Base-by-base conservation (phyloP, 2,329 filamentous ascomycete species). In the Triangularia verruculosa region DNA sequence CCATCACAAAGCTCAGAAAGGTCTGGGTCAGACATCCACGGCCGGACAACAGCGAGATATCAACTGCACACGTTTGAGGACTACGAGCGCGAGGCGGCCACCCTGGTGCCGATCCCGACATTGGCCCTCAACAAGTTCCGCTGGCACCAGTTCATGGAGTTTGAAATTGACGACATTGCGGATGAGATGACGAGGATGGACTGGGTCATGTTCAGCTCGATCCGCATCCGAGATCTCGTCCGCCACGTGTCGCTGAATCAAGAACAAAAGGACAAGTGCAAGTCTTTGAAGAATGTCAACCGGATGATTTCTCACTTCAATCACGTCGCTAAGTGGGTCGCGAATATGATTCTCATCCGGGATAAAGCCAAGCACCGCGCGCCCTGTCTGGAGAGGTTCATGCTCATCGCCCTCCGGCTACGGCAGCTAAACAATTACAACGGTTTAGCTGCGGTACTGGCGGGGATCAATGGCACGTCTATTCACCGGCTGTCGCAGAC, bases 371-470 rank as follows among this genome's bases (percentile, higher is more conserved):
- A 98, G 76, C 95, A 99, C 75, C 86, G 95, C 67, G 93, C 93
- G 2, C 85, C 90, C 67, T 94, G 95, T 78, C 79, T 99, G 61
- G 94, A 97, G 75, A 97, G 97, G 74, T 97, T 97, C 74, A 98
- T 98, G 92, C 86, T 85, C 59, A 88, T 99, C 70, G 93, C 94
- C 34, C 73, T 89, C 72, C 94, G 93, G 78, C 81, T 99, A 57
- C 90, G 95, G 43, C 89, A 93, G 72, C 79, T 97, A 66, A 97
- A 98, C 80, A 98, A 99, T 76, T 99, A 98, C 81, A 98, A 98
- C 74, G 91, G 93, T 0, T 82, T 99, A 1, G 94, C 93, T n/a
- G 94, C 95, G 7, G 87, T 99, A 34, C 85, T 99, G 63, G 94
- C 95, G 6, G 95, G 94, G 8, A 90, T 99, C 72, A 96, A 96